Conservation (phyloP, 73 alveolate species). For the Paramecium primaurelia region DNA sequence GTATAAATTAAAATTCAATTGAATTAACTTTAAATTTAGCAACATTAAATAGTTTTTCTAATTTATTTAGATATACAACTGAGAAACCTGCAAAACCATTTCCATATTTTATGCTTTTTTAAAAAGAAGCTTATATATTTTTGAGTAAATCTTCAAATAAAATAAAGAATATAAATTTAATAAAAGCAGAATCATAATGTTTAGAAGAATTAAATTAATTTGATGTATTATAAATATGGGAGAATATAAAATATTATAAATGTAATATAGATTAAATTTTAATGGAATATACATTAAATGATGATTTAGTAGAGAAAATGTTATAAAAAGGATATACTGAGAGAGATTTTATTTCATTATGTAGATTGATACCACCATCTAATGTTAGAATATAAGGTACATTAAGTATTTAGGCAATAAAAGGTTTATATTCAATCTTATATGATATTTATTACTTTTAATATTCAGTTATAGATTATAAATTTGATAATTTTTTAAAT, state of each 20-base stretch:
- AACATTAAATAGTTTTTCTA: not conserved
- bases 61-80: not conserved
- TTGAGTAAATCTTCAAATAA: not conserved
- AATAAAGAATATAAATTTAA: not conserved
- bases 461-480: not conserved
- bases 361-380: constrained; percentile 6
- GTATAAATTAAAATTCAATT: not conserved
- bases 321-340: not conserved
- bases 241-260: not conserved
- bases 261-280: not conserved
- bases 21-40: not conserved
- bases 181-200: not conserved
- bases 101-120: not conserved
- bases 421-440: not conserved
- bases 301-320: not conserved
- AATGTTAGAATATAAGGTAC: constrained; percentile 7
- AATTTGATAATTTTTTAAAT: constrained; percentile 13
- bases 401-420: constrained; percentile 4
- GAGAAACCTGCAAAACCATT: constrained; percentile 1
- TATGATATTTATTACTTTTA: not conserved
- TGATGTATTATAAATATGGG: not conserved
- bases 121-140: not conserved
- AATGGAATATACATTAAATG: constrained; percentile 18
- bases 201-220: not conserved
- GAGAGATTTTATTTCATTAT: not conserved